These are phyloP conservation scores for Stephania yunnanensis DNA, from an alignment of 164 flowering plant species.

Conservation along the genomic window DNA sequence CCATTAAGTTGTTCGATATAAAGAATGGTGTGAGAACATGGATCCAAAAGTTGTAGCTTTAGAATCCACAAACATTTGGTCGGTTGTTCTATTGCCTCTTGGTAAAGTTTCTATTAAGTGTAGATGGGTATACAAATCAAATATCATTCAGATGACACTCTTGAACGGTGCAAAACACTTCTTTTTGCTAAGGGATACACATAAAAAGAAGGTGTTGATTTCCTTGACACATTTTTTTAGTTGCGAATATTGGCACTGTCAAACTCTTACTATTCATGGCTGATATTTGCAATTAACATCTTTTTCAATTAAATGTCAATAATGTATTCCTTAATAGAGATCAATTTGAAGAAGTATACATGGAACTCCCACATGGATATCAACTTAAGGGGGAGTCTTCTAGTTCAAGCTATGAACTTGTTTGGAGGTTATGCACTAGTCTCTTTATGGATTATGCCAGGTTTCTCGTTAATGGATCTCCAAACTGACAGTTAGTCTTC, in stretches of 20 bases:
- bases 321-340: neutral
- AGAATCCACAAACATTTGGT: too few species aligned
- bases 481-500: neutral
- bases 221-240: neutral
- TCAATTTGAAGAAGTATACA: neutral
- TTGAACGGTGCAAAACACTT: too few species aligned
- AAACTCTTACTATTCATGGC: neutral
- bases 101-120: too few species aligned
- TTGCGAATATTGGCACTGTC: neutral
- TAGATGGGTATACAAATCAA: too few species aligned
- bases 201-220: neutral
- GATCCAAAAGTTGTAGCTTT: too few species aligned
- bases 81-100: too few species aligned
- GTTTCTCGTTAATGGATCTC: slow-evolving; percentile 4
- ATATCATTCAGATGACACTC: too few species aligned
- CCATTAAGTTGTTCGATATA: too few species aligned
- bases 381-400: neutral
- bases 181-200: too few species aligned
- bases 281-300: neutral
- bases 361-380: neutral
- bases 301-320: neutral
- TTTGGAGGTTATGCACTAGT: neutral
- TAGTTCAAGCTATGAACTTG: neutral
- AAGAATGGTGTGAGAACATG: too few species aligned
- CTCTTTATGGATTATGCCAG: slow-evolving; percentile 1